Evolutionary conservation across 73 alveolate species (phyloP), one percentile per base, ranked within the genome.

Genomic region (Durusdinium trenchii): DNA sequence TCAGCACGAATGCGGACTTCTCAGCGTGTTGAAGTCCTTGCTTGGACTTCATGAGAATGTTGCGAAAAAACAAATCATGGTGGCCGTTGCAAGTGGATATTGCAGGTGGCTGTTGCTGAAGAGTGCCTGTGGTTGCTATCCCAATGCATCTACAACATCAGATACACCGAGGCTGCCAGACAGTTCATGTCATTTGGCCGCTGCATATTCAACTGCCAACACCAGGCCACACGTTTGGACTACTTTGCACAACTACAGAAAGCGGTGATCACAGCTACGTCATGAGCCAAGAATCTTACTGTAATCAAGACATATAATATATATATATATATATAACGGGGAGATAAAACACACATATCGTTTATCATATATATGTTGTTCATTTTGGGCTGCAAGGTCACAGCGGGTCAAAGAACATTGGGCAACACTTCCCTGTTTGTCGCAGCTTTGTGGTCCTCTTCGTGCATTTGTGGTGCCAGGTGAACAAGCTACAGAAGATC

Each of bases 221-320:
- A n/a, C n/a, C 52, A 99, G 99, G 99, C 99, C 1, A 83, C 99
- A 93, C 99, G 99, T 47, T 86, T 99, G 46, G 99, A 99, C 57
- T 99, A 99, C 48, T 99, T 99, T 99, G 94, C 85, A 95, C 99
- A 99, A 91, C 84, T 96, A 43, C 99, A 99, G 97, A 94, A 95
- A 76, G 82, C 99, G 7, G 99, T 99, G 46, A 99, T 99, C 76
- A 54, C 89, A 20, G 73, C 90, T 50, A 91, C 98, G 98, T 52
- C 78, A n/a, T 35, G 54, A 54, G 52, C 96, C 18, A 10, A 86
- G 36, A 23, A 14, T 54, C 30, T 20, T 40, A 64, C 10, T 64
- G 43, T 30, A 20, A 10, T 64, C 40, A 64, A 64, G 10, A 64
- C 35, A 30, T 64, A 23, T 64, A 64, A 64, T 64, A 64, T 64